Evolutionary conservation across 345 rosid genomes (phyloP).

Genomic region (Nasturtium officinale): DNA sequence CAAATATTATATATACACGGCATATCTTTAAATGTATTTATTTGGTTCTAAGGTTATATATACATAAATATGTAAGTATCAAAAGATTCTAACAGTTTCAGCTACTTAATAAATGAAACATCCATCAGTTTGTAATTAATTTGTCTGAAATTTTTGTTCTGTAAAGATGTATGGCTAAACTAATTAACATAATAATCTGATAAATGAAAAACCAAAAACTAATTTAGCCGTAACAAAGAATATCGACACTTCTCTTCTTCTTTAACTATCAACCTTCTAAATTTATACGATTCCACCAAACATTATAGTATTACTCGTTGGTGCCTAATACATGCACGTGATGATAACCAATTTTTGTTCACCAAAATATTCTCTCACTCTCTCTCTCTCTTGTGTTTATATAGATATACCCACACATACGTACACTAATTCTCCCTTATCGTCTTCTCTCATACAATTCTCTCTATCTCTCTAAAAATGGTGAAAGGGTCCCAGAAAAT

Average conservation of each 20-base stretch:
- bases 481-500: constrained; percentile 44
- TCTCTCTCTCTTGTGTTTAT: constrained; percentile 19
- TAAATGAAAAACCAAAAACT: background rate
- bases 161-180: background rate
- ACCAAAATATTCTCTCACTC: constrained; percentile 15
- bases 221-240: constrained; percentile 6
- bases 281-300: constrained; percentile 29
- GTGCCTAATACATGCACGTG: constrained; percentile 43
- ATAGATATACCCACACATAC: constrained; percentile 22
- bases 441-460: constrained; percentile 30
- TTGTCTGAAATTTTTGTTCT: background rate
- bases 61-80: background rate
- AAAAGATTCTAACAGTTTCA: background rate
- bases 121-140: background rate
- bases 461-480: constrained; percentile 35
- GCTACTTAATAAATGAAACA: background rate
- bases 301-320: constrained; percentile 8
- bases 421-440: constrained; percentile 25
- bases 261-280: constrained; percentile 19
- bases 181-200: background rate
- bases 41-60: background rate
- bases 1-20: too few relatives aligned
- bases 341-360: constrained; percentile 26
- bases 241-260: constrained; percentile 13
- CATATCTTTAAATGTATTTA: background rate